phyloP scores from a whole-genome alignment of 1,284 basidiomycete genomes.

The Cryptococcus sp. region DNA sequence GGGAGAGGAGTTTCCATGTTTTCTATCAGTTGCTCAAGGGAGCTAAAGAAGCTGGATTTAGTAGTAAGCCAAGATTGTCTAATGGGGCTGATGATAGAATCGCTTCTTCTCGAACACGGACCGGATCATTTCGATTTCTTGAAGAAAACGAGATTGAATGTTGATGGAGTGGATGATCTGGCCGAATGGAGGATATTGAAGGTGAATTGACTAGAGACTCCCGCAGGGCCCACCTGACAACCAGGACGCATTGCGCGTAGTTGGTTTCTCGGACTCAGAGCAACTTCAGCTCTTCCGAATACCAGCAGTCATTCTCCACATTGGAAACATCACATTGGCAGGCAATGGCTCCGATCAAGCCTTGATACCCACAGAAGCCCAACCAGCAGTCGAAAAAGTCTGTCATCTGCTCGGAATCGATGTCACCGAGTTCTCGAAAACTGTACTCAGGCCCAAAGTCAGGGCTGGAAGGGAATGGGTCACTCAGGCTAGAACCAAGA shows the following conservation, averaged over 20 bases:
- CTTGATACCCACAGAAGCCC: constrained; percentile 61
- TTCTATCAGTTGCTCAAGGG: constrained; percentile 87
- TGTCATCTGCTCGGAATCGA: constrained; percentile 94
- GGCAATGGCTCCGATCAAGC: constrained; percentile 84
- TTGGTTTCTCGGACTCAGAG: constrained; percentile 71
- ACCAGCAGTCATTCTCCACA: constrained; percentile 87
- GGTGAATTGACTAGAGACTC: constrained; percentile 48
- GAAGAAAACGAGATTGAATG: constrained; percentile 79
- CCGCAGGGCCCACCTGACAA: too few relatives aligned
- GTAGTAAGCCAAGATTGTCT: constrained; percentile 51
- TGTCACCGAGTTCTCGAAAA: constrained; percentile 80
- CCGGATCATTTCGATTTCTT: constrained; percentile 87
- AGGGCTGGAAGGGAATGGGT: constrained; percentile 98
- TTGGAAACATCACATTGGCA: constrained; percentile 86
- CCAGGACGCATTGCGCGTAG: constrained; percentile 37
- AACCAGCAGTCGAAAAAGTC: constrained; percentile 67
- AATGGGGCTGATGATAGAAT: constrained; percentile 52
- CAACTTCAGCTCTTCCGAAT: constrained; percentile 93
- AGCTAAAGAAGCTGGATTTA: constrained; percentile 58
- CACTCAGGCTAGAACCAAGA: constrained; percentile 81
- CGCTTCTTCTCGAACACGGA: constrained; percentile 68
- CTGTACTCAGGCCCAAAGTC: constrained; percentile 80
- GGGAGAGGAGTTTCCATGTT: constrained; percentile 92
- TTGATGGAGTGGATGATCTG: constrained; percentile 90
- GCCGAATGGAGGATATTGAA: constrained; percentile 81